phyloP scores from a whole-genome alignment of 1,284 basidiomycete genomes.

The Sanghuangporus sanghuang region DNA sequence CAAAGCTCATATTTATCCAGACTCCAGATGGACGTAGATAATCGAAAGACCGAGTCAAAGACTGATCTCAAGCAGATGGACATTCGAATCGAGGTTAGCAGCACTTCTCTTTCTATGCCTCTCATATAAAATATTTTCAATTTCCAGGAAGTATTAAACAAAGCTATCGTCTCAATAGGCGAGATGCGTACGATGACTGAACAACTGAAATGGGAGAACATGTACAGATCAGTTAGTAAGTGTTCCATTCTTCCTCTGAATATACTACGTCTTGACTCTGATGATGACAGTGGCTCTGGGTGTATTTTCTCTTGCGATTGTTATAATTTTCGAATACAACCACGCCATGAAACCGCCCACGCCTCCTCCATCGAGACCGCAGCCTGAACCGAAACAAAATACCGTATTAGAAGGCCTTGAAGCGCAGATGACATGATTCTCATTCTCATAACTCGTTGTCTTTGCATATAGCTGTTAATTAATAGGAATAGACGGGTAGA shows the following conservation, averaged over 20 bases:
- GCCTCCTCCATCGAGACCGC: not conserved
- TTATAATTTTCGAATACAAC: conserved; percentile 64
- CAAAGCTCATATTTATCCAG: not conserved
- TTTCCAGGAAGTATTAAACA: conserved; percentile 77
- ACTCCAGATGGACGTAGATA: conserved; percentile 67
- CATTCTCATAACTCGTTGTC: no score
- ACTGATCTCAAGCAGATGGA: conserved; percentile 85
- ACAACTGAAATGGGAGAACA: conserved; percentile 89
- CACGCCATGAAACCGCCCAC: conserved; percentile 28
- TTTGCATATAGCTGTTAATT: not conserved
- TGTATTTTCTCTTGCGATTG: conserved; percentile 59
- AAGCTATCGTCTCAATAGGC: conserved; percentile 78
- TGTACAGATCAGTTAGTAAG: conserved; percentile 80
- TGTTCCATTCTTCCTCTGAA: conserved; percentile 18
- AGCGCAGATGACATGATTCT: conserved; percentile 8
- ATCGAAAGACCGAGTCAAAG: conserved; percentile 89
- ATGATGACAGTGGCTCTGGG: conserved; percentile 47
- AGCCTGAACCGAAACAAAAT: not conserved
- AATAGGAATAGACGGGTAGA: not conserved
- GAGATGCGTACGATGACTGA: conserved; percentile 87
- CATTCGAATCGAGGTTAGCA: conserved; percentile 79
- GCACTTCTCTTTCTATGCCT: conserved; percentile 1
- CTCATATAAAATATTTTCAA: not conserved
- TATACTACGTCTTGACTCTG: not conserved
- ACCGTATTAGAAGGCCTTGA: conserved; percentile 10